phyloP scores from a whole-genome alignment of 768 basidiomycete species.

The Boletus barrowsii region DNA sequence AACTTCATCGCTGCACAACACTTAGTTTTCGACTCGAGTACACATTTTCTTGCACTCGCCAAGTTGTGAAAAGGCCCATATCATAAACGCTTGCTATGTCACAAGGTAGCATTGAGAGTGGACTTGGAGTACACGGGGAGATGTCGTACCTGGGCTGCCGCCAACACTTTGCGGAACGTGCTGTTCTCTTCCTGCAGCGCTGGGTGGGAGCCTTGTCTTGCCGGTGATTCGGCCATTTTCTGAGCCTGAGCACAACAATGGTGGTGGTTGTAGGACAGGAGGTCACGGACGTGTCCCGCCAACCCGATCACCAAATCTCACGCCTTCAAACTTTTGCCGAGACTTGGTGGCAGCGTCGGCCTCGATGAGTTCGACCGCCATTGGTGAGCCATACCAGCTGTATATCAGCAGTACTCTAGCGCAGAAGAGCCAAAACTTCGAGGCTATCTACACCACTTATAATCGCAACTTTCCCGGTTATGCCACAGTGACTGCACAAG shows the following conservation, averaged over 20 bases:
- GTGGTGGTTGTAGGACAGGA: constrained; percentile 2
- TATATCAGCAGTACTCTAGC: constrained; percentile 23
- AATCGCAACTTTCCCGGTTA: constrained; percentile 43
- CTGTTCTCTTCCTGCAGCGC: constrained; percentile 34
- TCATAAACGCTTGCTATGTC: constrained; percentile 62
- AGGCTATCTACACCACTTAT: constrained; percentile 20
- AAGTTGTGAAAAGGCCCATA: constrained; percentile 65
- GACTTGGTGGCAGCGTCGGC: neutral
- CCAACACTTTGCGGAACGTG: constrained; percentile 35
- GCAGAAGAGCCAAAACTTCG: neutral
- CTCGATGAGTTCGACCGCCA: constrained; percentile 29
- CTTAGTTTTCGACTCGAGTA: neutral
- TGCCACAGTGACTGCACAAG: constrained; percentile 66
- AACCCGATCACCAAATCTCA: constrained; percentile 21
- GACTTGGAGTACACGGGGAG: neutral
- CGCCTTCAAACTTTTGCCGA: neutral
- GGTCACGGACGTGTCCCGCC: neutral
- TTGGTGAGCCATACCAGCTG: constrained; percentile 31
- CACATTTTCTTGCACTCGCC: constrained; percentile 37
- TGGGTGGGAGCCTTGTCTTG: constrained; percentile 18
- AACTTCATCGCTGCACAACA: constrained; percentile 43
- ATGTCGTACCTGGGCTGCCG: constrained; percentile 41
- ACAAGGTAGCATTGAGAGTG: constrained; percentile 5
- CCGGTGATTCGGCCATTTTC: constrained; percentile 24
- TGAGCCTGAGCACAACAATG: constrained; percentile 2